Base-by-base conservation (phyloP, 306 rosid species). In the Trichosanthes cucumerina region DNA sequence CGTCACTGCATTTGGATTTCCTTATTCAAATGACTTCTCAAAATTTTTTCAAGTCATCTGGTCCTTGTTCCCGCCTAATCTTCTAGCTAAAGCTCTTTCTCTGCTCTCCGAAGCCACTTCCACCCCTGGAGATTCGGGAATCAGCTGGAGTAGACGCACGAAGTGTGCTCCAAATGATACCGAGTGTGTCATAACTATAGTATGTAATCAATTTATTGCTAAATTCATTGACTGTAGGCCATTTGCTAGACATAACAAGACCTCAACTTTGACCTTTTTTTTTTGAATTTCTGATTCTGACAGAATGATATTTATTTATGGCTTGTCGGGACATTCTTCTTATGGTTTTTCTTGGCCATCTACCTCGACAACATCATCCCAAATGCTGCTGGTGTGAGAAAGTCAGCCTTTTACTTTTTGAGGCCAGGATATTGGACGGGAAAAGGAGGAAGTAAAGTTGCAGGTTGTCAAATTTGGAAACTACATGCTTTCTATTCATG, bases 21-120 rank as follows among this genome's bases (percentile, higher is more conserved):
- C 96, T 41, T 92, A 94, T 52, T 2, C 3, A 0, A 0, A 24
- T 0, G 0, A 16, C 81, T 46, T 71, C 77, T 80, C 86, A 23
- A 70, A 23, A 8, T 43, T 34, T 69, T 1, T 59, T 36, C 87
- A 84, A 82, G 3, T 14, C 58, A 4, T 87, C 83, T 90, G 95
- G 95, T 90, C 98, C 52, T 56, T 94, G 26, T 92, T 90, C 88
- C 96, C 98, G 0, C 98, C 98, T 21, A 92, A 92, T 78, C 93
- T 91, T 82, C 91, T 94, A 60, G 85, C 96, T 78, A 41, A 87
- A 86, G 97, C 88, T 76, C 78, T 94, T 85, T 0, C 10, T 2
- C 52, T 92, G 33, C 98, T 94, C 53, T 77, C 92, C 33, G 36
- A 46, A 2, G 96, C 93, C 53, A 89, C 88, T 58, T n/a, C 85